These are phyloP conservation scores for Eimeria falciformis DNA, from an alignment of 169 alveolate genomes.

Conservation along the genomic window DNA sequence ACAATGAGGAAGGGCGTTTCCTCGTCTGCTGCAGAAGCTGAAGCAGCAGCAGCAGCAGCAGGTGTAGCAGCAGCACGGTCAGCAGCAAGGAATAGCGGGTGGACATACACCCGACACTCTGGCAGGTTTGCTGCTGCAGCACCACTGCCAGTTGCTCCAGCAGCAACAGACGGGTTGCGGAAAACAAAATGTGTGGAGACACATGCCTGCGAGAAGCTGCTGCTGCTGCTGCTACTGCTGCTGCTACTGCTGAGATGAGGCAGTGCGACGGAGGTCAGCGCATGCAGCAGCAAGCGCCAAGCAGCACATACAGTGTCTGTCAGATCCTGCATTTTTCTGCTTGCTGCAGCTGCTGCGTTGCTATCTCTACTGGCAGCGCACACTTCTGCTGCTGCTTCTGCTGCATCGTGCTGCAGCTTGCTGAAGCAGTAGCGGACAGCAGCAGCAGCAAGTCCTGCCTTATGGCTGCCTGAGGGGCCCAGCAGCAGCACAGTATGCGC, in stretches of 20 bases:
- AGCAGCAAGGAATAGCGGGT: conserved; percentile 51
- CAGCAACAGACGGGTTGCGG: not conserved
- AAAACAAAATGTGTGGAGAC: conserved; percentile 28
- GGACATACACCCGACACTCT: conserved; percentile 37
- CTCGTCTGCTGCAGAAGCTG: conserved; percentile 21
- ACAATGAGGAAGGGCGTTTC: not conserved
- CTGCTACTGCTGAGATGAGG: not conserved
- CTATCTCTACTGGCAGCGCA: not conserved
- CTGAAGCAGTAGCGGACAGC: conserved; percentile 38
- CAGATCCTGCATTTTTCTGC: not conserved
- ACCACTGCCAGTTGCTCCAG: not conserved
- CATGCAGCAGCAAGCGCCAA: conserved; percentile 33
- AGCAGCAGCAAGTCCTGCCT: conserved; percentile 26
- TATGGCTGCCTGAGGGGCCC: conserved; percentile 42
- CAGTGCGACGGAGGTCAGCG: conserved; percentile 35
- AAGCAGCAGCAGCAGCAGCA: conserved; percentile 52
- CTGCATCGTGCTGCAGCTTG: conserved; percentile 28
- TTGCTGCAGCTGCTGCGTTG: conserved; percentile 2
- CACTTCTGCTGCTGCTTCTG: conserved; percentile 51
- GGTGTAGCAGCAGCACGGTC: conserved; percentile 56
- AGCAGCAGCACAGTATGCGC: conserved; percentile 53
- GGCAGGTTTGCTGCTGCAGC: conserved; percentile 10
- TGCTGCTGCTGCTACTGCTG: conserved; percentile 53
- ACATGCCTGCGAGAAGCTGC: conserved; percentile 43
- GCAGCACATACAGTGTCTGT: conserved; percentile 14